Percentiles rank a stretch among this genome's conserved stretches.
Evolutionary conservation across 2,329 filamentous ascomycete genomes (phyloP).

Genomic region (Epichloe sibirici): DNA sequence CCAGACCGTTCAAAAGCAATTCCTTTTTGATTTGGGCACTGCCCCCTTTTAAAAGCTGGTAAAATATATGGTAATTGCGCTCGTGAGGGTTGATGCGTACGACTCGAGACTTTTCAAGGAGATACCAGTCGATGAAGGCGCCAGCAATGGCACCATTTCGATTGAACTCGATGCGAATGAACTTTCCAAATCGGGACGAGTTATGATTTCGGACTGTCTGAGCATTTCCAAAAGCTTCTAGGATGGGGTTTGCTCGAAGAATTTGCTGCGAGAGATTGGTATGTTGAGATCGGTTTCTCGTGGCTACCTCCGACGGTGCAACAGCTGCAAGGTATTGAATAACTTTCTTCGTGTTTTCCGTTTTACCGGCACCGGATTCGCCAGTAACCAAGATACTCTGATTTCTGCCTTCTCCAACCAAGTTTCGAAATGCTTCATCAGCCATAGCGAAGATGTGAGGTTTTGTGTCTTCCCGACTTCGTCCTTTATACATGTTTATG

Average conservation of each 20-base stretch:
- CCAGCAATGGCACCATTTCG: constrained; percentile 81
- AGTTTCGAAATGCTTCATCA: constrained; percentile 87
- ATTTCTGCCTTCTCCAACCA: constrained; percentile 90
- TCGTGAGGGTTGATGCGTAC: constrained; percentile 79
- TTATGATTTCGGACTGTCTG: constrained; percentile 98
- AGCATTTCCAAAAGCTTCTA: constrained; percentile 96
- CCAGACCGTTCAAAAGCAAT: constrained; percentile 62
- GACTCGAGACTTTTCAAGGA: constrained; percentile 95
- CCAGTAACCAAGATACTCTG: constrained; percentile 97
- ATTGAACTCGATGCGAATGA: constrained; percentile 93
- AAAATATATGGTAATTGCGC: constrained; percentile 95
- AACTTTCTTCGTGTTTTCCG: constrained; percentile 98
- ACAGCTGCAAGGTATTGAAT: constrained; percentile 97
- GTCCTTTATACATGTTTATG: constrained; percentile 94
- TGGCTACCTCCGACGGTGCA: constrained; percentile 65
- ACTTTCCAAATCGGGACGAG: constrained; percentile 95
- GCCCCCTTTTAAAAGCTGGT: constrained; percentile 83
- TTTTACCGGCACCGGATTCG: constrained; percentile 96
- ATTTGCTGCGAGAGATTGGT: constrained; percentile 94
- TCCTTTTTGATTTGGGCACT: constrained; percentile 60
- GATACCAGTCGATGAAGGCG: constrained; percentile 96
- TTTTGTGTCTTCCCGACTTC: constrained; percentile 83
- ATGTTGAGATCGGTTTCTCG: constrained; percentile 49
- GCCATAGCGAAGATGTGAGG: constrained; percentile 98
- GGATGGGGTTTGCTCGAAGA: constrained; percentile 85